Conservation (phyloP, 306 rosid species). For the Erythrophleum fordii region DNA sequence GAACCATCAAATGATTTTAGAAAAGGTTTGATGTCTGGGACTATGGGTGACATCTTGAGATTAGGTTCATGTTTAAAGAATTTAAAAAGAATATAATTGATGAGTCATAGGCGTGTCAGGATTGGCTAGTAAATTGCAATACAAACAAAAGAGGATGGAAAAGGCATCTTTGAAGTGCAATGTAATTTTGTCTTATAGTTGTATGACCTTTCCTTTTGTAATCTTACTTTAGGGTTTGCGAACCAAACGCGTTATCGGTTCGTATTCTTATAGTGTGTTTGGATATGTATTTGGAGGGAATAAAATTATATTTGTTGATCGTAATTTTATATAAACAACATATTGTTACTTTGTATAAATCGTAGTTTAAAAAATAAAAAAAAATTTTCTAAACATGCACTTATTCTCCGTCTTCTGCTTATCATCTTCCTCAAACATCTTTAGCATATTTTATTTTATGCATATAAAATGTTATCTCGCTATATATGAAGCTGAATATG, state of each 20-base stretch:
- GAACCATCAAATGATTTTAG: too few relatives aligned
- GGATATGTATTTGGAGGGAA: too few relatives aligned
- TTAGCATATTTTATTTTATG: too few relatives aligned
- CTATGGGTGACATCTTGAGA: neutral
- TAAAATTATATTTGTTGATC: too few relatives aligned
- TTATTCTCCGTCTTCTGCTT: too few relatives aligned
- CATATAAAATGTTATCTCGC: too few relatives aligned
- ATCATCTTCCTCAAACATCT: neutral
- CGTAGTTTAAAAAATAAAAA: too few relatives aligned
- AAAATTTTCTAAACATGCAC: too few relatives aligned
- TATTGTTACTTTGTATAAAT: too few relatives aligned
- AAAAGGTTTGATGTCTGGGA: too few relatives aligned
- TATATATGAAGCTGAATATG: neutral
- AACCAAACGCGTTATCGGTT: neutral
- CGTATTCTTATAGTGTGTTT: too few relatives aligned
- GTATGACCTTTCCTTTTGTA: neutral
- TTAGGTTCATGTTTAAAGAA: neutral
- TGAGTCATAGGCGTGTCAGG: slow-evolving; percentile 11
- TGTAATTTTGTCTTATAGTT: neutral
- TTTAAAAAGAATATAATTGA: slow-evolving; percentile 3
- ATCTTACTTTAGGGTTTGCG: neutral
- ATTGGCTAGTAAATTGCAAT: slow-evolving; percentile 9
- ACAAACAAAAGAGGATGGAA: neutral
- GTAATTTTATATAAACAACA: too few relatives aligned
- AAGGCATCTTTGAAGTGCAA: neutral